Evolutionary conservation across 768 basidiomycete genomes (phyloP), one percentile per base, ranked within the genome.

Genomic region (Chalciporus piperatus): DNA sequence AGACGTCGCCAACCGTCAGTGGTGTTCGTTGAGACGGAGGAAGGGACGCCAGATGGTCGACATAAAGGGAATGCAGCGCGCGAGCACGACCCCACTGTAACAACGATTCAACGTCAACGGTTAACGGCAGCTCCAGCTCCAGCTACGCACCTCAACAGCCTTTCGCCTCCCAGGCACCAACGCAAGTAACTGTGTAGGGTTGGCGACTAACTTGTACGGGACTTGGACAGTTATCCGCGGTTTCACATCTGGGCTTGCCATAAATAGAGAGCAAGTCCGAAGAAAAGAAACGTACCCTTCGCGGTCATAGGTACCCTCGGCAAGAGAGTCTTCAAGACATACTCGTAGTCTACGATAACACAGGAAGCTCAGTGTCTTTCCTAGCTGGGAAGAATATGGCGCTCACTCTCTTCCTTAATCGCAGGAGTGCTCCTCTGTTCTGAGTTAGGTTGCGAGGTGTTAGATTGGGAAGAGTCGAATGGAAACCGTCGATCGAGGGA

Each of bases 31-130:
- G 65, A 17, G 38, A 45, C 3, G 58, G 54, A 28, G 67, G 51
- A 19, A 61, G 41, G 2, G 63, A 55, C 8, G 50, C 35, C 46
- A 61, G 57, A 33, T 56, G 52, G n/a, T 69, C 58, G 10, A 68
- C 58, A 47, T 79, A 79, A 23, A 72, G 70, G 8, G 61, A 60
- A 20, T 67, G 69, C 13, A 79, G 55, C 17, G 71, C 68, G n/a
- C 70, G 70, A 28, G 77, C 75, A 6, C 78, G 72, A 14, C 63
- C 70, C 77, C 76, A 76, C 78, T 80, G 45, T 56, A 28, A 33
- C 9, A 10, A 27, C 22, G 5, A 9, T 45, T 61, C 35, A 59
- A 46, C 20, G 53, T 8, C 20, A 27, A 14, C 23, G 10, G 16
- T 14, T 39, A 12, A 38, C 4, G 30, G 30, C 32, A 17, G 40